Percentiles rank a stretch among this genome's conserved stretches.
Evolutionary conservation across 495 filamentous ascomycete genomes (phyloP).

Genomic region (Aspergillus avenaceus): DNA sequence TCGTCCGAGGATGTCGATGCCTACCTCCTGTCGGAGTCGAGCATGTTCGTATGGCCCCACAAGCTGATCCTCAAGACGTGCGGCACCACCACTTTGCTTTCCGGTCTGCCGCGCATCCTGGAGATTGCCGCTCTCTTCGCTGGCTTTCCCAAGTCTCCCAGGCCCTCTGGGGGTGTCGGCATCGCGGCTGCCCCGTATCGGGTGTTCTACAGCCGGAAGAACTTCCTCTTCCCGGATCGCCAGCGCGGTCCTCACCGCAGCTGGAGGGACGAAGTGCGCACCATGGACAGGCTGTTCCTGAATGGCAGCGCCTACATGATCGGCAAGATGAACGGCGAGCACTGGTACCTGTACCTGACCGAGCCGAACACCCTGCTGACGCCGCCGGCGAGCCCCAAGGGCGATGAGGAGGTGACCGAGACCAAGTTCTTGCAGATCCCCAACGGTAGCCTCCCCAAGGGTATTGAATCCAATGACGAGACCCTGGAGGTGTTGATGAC

Average conservation of each 20-base stretch:
- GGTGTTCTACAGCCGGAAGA: conserved; percentile 98
- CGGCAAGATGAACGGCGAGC: conserved; percentile 99
- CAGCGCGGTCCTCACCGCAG: conserved; percentile 93
- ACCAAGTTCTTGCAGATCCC: conserved; percentile 61
- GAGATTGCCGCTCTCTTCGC: conserved; percentile 84
- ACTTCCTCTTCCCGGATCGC: conserved; percentile 93
- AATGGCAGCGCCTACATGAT: conserved; percentile 99
- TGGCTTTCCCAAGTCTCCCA: conserved; percentile 70
- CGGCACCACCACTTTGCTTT: conserved; percentile 91
- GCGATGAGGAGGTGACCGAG: conserved; percentile 56
- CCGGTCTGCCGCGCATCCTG: conserved; percentile 81
- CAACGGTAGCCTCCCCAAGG: conserved; percentile 24
- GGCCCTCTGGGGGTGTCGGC: conserved; percentile 51
- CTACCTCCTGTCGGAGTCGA: conserved; percentile 96
- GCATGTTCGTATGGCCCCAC: conserved; percentile 99
- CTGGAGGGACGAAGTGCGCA: conserved; percentile 94
- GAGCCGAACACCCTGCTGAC: conserved; percentile 76
- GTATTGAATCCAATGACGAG: conserved; percentile 64
- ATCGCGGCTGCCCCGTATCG: conserved; percentile 84
- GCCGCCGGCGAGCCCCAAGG: conserved; percentile 73
- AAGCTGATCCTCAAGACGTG: conserved; percentile 99
- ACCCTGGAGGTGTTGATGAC: conserved; percentile 98
- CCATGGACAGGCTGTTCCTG: conserved; percentile 81
- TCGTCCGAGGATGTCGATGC: conserved; percentile 95
- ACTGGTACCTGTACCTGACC: conserved; percentile 98